Evolutionary conservation across 2,329 filamentous ascomycete species (phyloP).

Genomic region (Fusarium sp.): DNA sequence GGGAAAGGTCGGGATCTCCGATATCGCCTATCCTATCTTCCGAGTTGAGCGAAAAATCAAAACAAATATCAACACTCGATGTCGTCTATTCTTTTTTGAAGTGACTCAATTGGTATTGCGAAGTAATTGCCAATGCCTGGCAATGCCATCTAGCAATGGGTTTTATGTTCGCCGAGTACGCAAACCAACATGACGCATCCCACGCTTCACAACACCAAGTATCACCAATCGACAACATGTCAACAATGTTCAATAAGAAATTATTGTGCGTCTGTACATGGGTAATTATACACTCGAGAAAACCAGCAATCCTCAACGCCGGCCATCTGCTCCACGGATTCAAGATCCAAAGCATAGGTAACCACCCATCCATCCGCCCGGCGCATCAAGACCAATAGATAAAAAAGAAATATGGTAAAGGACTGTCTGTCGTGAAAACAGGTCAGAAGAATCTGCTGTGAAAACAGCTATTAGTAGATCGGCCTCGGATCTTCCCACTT

Average conservation of each 20-base stretch:
- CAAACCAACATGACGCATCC: neutral
- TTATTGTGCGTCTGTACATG: conserved; percentile 20
- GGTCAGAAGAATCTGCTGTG: conserved; percentile 9
- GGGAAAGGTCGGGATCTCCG: conserved; percentile 43
- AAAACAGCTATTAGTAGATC: conserved; percentile 50
- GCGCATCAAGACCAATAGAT: conserved; percentile 18
- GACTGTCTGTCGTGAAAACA: conserved; percentile 2
- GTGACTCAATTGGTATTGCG: neutral
- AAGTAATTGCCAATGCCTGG: neutral
- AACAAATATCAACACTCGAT: conserved; percentile 25
- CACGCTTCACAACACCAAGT: neutral
- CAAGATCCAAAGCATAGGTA: conserved; percentile 31
- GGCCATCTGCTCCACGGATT: conserved; percentile 26
- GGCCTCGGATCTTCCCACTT: conserved; percentile 59
- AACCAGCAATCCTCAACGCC: conserved; percentile 37
- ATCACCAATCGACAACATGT: neutral
- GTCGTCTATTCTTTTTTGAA: neutral
- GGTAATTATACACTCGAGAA: conserved; percentile 29
- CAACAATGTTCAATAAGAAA: conserved; percentile 9
- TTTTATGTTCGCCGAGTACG: neutral
- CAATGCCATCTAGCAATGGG: neutral
- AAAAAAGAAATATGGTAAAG: conserved; percentile 33
- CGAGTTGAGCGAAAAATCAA: conserved; percentile 29
- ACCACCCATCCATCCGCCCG: conserved; percentile 2
- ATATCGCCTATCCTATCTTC: conserved; percentile 34